Evolutionary conservation across 768 basidiomycete genomes (phyloP), one percentile per base, ranked within the genome.

Genomic region (Daedalea quercina): DNA sequence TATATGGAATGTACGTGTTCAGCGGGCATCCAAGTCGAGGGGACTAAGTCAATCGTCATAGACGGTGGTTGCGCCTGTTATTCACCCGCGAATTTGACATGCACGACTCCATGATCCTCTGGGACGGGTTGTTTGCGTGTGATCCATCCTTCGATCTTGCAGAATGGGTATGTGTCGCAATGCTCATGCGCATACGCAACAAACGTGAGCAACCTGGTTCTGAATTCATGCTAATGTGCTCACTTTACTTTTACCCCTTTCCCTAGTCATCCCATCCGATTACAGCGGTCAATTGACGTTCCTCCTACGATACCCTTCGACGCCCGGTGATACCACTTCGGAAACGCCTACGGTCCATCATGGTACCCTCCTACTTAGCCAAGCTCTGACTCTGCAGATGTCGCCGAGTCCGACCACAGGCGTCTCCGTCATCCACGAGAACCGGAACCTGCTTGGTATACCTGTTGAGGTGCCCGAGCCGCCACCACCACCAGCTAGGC

Each of bases 101-200:
- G 75, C 62, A 73, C 2, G 85, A 90, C 55, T 81, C 90, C 0
- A 82, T 99, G 81, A 74, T 79, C 28, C 65, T 99, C n/a, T 98
- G 96, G 96, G 96, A 99, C 67, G 93, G 87, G 0, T 66, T 98
- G 9, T 95, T 99, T 66, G 91, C 95, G 0, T 85, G 83, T 55
- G 90, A 93, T 69, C 79, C 88, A 19, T 75, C 85, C 0, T 73
- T 95, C 25, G 82, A 85, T 47, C 70, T 96, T 34, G 81, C 86
- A 1, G 82, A 85, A 50, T 94, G 90, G 86, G 73, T 95, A 47
- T 94, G 91, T 63, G 84, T 97, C 19, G 90, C 92, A 1, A 94
- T 98, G 94, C 79, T 99, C 17, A 81, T 98, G 51, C 84, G 96
- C 50, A 90, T 97, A 61, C 85, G 96, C 45, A 93, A 93, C 63